Conservation (phyloP, 805 yeast species). For the Lachancea mirantina region DNA sequence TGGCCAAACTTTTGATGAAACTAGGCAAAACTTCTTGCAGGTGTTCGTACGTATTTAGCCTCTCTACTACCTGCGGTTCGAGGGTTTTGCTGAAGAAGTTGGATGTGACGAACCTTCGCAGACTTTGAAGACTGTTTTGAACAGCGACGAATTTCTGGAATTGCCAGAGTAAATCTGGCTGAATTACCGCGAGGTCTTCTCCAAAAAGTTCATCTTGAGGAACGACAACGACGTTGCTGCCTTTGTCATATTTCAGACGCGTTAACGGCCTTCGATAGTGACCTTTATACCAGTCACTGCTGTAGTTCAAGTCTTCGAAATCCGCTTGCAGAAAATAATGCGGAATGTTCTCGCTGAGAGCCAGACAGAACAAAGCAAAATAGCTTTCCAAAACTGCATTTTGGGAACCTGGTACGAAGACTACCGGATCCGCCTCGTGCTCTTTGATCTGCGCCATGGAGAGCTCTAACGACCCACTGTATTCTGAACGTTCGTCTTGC, state of each 20-base stretch:
- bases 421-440: slow-evolving; percentile 17
- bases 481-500: slow-evolving; percentile 1
- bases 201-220: slow-evolving; percentile 8
- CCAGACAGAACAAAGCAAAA: slow-evolving; percentile 23
- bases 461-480: slow-evolving; percentile 1
- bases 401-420: slow-evolving; percentile 21
- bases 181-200: slow-evolving; percentile 9
- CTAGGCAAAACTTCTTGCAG: slow-evolving; percentile 26
- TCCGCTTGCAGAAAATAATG: slow-evolving; percentile 19
- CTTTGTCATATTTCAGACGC: slow-evolving; percentile 8
- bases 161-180: slow-evolving; percentile 26
- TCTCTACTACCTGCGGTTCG: slow-evolving; percentile 16
- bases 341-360: slow-evolving; percentile 21
- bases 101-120: slow-evolving; percentile 21
- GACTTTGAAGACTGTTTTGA: slow-evolving; percentile 15
- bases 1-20: slow-evolving; percentile 23
- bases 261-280: slow-evolving; percentile 9
- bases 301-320: slow-evolving; percentile 19
- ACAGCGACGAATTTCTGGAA: slow-evolving; percentile 24
- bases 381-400: slow-evolving; percentile 25
- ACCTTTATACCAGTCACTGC: slow-evolving; percentile 25
- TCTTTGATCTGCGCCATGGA: slow-evolving; percentile 1
- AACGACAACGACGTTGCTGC: slow-evolving; percentile 9
- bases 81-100: slow-evolving; percentile 16
- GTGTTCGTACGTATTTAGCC: slow-evolving; percentile 20